phyloP scores from a whole-genome alignment of 768 basidiomycete species.

The Mycena kentingensis region DNA sequence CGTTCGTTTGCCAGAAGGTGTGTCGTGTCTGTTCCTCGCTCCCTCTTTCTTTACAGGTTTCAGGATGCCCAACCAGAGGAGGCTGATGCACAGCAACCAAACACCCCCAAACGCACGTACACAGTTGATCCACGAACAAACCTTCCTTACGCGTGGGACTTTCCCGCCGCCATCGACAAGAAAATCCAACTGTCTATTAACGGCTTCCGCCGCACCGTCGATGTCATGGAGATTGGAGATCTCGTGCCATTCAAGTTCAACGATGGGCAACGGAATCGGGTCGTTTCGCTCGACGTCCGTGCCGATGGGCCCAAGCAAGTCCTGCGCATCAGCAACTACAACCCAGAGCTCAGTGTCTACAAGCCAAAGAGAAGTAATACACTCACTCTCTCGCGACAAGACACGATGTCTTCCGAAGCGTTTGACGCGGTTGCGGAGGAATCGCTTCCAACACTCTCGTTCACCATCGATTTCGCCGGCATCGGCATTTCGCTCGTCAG shows the following conservation, averaged over 20 bases:
- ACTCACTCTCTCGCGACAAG: constrained; percentile 56
- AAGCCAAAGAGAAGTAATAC: constrained; percentile 65
- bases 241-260: constrained; percentile 86
- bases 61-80: constrained; percentile 50
- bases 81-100: constrained; percentile 12
- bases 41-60: constrained; percentile 13
- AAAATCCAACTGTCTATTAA: constrained; percentile 68
- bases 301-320: constrained; percentile 87
- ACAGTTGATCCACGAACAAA: constrained; percentile 55
- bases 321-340: constrained; percentile 84
- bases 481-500: constrained; percentile 93
- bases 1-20: constrained; percentile 78
- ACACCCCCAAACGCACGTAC: constrained; percentile 48
- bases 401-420: constrained; percentile 72
- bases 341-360: constrained; percentile 83
- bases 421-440: constrained; percentile 88
- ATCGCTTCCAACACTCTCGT: constrained; percentile 59
- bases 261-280: constrained; percentile 55
- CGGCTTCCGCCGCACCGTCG: constrained; percentile 64
- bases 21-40: background rate
- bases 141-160: constrained; percentile 89
- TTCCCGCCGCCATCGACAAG: constrained; percentile 82
- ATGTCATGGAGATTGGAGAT: constrained; percentile 95
- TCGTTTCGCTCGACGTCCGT: constrained; percentile 87
- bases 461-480: constrained; percentile 81